Percentiles rank a stretch among this genome's conserved stretches.
phyloP scores from a whole-genome alignment of 2,329 filamentous ascomycete genomes.

The Immersiporthe knoxdaviesiana region DNA sequence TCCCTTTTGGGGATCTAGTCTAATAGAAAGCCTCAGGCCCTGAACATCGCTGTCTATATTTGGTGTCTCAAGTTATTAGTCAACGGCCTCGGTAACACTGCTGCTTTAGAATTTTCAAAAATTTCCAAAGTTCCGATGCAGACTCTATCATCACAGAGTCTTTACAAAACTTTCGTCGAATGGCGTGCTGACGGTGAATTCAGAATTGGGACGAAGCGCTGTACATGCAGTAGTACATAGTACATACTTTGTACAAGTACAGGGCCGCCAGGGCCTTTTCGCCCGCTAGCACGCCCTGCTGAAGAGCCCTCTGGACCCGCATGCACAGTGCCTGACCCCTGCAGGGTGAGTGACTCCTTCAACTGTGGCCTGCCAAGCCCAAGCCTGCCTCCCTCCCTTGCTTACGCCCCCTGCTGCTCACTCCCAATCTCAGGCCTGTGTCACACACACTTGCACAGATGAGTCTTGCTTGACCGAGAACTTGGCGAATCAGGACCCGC shows the following conservation, averaged over 20 bases:
- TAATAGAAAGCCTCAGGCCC: too few species aligned
- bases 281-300: conserved; percentile 3
- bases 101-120: not conserved
- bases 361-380: too few species aligned
- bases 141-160: too few species aligned
- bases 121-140: not conserved
- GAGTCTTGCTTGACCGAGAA: conserved; percentile 24
- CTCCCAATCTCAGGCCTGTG: conserved; percentile 18
- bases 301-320: too few species aligned
- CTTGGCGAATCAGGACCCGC: conserved; percentile 17
- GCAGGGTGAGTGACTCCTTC: conserved; percentile 5
- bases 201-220: not conserved
- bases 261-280: not conserved
- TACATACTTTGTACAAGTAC: too few species aligned
- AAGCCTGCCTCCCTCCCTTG: conserved; percentile 4
- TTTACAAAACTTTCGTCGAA: not conserved
- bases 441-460: conserved; percentile 27
- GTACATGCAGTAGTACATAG: not conserved
- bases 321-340: too few species aligned
- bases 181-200: conserved; percentile 6
- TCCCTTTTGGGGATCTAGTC: too few species aligned
- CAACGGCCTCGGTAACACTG: not conserved
- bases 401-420: conserved; percentile 24
- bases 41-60: too few species aligned
- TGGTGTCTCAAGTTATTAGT: too few species aligned